phyloP scores from a whole-genome alignment of 257 asterid genomes.

The Solanum ossicruentum region DNA sequence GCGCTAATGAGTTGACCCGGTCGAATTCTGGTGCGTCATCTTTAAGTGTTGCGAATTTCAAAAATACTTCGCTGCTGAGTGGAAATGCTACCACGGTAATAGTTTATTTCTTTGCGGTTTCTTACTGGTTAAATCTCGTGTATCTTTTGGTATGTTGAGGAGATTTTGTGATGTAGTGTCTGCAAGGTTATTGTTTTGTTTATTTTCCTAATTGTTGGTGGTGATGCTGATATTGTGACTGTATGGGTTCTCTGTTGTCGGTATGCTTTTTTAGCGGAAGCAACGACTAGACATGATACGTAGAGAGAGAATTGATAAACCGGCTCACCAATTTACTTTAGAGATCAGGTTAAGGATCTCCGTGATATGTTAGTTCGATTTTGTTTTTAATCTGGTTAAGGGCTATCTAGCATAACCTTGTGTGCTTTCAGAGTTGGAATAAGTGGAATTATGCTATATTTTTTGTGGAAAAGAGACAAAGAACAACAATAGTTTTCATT shows the following conservation, averaged over 20 bases:
- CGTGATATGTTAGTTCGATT: not conserved
- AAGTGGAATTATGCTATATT: not conserved
- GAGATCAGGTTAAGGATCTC: not conserved
- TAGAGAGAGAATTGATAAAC: not conserved
- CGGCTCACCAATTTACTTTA: not conserved
- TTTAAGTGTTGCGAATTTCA: constrained; percentile 21
- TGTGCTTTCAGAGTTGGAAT: not conserved
- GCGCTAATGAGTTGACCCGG: constrained; percentile 26
- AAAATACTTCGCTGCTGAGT: constrained; percentile 2
- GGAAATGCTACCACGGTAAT: constrained; percentile 21
- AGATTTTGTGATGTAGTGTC: not conserved
- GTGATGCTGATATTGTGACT: not conserved
- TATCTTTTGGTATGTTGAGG: not conserved
- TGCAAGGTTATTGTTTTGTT: not conserved
- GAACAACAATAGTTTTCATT: not conserved
- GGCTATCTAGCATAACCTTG: not conserved
- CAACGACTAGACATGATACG: not conserved
- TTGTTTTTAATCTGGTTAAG: not conserved
- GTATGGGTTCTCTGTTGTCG: not conserved
- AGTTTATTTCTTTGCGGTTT: not conserved
- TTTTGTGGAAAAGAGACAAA: not conserved
- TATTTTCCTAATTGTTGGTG: not conserved
- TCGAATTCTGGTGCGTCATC: constrained; percentile 30
- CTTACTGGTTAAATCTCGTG: not conserved
- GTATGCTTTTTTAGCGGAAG: not conserved